Conservation (phyloP, 169 alveolate genomes). For the Cryptosporidium xiaoi region DNA sequence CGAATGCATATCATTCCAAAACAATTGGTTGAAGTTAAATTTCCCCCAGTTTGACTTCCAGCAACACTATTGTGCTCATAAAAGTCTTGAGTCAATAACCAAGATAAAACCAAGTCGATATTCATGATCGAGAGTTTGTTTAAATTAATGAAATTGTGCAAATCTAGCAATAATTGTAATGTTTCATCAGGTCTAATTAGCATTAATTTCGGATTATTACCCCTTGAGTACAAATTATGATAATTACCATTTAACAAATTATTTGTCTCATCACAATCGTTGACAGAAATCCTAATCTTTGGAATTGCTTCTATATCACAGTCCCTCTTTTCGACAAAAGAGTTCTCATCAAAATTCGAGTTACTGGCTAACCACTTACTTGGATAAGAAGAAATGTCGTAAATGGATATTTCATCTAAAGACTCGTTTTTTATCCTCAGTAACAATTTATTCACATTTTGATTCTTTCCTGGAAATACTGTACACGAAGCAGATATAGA, state of each 20-base stretch:
- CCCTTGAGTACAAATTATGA: not conserved
- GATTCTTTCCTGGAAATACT: conserved; percentile 39
- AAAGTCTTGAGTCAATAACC: not conserved
- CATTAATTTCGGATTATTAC: not conserved
- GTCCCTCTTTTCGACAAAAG: too few species aligned
- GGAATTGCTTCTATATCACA: too few species aligned
- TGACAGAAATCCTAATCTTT: too few species aligned
- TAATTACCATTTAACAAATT: conserved; percentile 24
- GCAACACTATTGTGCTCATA: too few species aligned
- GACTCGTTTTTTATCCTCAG: conserved; percentile 18
- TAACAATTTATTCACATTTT: not conserved
- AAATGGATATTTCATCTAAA: not conserved
- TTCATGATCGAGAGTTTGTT: conserved; percentile 7
- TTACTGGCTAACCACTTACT: conserved; percentile 53
- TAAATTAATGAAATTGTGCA: not conserved
- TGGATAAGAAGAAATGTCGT: conserved; percentile 39
- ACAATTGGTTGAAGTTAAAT: too few species aligned
- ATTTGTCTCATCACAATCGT: not conserved
- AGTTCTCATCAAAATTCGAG: not conserved
- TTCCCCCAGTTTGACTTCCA: not conserved
- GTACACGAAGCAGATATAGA: conserved; percentile 34
- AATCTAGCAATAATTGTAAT: conserved; percentile 22
- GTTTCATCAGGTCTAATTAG: conserved; percentile 3
- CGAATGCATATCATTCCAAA: conserved; percentile 27
- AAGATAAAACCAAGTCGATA: conserved; percentile 23